A percentile compares a stretch with the other conserved stretches of the same genome.
phyloP scores from a whole-genome alignment of 2,329 filamentous ascomycete species.

The Onygena corvina region DNA sequence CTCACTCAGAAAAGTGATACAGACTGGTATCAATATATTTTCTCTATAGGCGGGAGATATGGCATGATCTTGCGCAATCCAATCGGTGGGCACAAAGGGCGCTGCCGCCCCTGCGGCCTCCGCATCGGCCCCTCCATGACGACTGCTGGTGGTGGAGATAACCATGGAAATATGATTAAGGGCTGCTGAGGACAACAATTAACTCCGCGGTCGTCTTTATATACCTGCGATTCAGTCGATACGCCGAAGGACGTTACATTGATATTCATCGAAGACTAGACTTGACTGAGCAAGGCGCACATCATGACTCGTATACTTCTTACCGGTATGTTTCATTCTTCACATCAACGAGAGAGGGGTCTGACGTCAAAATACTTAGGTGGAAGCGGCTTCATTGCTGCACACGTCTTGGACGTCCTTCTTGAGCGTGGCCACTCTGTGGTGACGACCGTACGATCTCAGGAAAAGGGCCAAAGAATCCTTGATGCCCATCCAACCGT shows the following conservation, averaged over 20 bases:
- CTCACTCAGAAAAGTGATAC: no score
- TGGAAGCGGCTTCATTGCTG: slow-evolving; percentile 54
- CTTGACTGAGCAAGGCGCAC: background rate
- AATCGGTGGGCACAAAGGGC: no score
- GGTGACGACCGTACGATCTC: slow-evolving; percentile 51
- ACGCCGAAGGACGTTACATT: background rate
- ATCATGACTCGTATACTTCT: slow-evolving; percentile 21
- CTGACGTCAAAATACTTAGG: slow-evolving; percentile 29
- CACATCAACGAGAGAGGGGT: background rate
- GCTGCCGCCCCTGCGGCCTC: no score
- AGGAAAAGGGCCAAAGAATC: slow-evolving; percentile 51
- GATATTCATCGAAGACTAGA: background rate
- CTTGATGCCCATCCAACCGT: slow-evolving; percentile 41
- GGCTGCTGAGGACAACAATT: background rate
- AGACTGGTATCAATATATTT: no score
- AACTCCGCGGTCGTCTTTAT: background rate
- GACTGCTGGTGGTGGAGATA: no score
- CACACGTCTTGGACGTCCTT: slow-evolving; percentile 50
- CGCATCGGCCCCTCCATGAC: no score
- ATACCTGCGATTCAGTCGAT: background rate
- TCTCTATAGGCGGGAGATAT: no score
- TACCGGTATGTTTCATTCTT: slow-evolving; percentile 15
- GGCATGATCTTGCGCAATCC: no score
- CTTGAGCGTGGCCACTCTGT: slow-evolving; percentile 47
- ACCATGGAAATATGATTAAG: slow-evolving; percentile 3